These are phyloP conservation scores for Chenopodium suecicum DNA, from an alignment of 148 eudicot species.

Conservation along the genomic window DNA sequence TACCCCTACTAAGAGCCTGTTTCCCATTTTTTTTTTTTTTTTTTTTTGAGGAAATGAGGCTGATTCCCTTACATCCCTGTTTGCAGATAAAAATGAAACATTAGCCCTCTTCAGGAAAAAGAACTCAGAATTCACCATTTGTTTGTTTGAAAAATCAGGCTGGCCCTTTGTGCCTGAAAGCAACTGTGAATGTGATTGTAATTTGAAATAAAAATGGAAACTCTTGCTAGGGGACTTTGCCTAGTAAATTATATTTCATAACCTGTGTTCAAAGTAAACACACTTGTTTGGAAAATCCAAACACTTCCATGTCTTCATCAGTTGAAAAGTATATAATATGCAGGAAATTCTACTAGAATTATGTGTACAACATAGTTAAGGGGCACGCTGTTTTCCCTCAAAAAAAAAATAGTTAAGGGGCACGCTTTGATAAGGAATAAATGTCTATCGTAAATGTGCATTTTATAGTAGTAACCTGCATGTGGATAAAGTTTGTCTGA, in stretches of 20 bases:
- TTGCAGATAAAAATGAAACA: too few relatives aligned
- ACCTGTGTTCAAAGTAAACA: neutral
- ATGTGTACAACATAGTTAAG: neutral
- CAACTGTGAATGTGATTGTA: neutral
- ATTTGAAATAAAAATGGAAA: neutral
- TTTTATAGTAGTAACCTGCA: neutral
- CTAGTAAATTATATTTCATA: neutral
- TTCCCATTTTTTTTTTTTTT: neutral
- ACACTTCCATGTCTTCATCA: neutral
- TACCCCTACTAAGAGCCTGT: neutral
- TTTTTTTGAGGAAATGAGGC: neutral
- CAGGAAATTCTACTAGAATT: neutral
- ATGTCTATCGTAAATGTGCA: neutral
- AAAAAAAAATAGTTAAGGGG: neutral
- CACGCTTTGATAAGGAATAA: neutral
- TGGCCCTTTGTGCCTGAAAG: neutral
- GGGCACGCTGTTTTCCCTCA: neutral
- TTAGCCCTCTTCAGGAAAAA: too few relatives aligned
- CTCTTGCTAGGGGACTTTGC: neutral
- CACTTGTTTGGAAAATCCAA: neutral
- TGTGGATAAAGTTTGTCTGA: neutral
- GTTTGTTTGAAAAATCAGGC: too few relatives aligned
- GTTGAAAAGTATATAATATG: neutral
- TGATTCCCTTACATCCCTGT: neutral
- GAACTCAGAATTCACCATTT: too few relatives aligned